Conservation (phyloP, 306 rosid species). For the Cicer yamashitae region DNA sequence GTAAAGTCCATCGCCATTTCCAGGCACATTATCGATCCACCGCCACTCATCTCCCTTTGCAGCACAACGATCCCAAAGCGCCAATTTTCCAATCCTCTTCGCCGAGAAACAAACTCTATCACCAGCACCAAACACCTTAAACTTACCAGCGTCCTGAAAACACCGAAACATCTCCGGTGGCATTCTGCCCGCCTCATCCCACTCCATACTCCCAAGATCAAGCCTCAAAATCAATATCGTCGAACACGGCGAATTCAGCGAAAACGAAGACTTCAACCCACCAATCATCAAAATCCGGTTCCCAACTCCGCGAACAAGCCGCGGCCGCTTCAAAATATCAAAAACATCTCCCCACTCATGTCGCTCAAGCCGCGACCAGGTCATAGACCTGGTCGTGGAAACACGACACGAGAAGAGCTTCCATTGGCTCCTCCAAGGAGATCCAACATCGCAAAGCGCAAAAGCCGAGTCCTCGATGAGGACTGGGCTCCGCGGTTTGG, state of each 20-base stretch:
- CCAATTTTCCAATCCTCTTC: conserved; percentile 70
- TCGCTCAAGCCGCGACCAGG: conserved; percentile 72
- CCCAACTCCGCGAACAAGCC: conserved; percentile 69
- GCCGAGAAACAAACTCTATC: conserved; percentile 81
- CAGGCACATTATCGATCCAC: conserved; percentile 74
- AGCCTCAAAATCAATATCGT: conserved; percentile 75
- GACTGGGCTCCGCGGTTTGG: conserved; percentile 90
- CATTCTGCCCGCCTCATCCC: conserved; percentile 94
- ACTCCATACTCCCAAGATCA: conserved; percentile 69
- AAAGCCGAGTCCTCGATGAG: conserved; percentile 66
- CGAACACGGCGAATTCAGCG: conserved; percentile 74
- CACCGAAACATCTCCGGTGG: conserved; percentile 75
- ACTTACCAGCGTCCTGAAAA: conserved; percentile 81
- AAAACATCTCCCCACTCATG: conserved; percentile 89
- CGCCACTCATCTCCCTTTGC: conserved; percentile 61
- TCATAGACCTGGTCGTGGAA: conserved; percentile 35
- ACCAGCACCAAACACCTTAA: conserved; percentile 81
- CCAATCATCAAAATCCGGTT: conserved; percentile 77
- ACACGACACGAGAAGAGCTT: conserved; percentile 70
- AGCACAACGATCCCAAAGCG: conserved; percentile 66
- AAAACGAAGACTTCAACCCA: conserved; percentile 77
- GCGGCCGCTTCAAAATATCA: conserved; percentile 79
- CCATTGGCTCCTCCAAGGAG: conserved; percentile 93
- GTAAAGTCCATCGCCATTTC: conserved; percentile 68
- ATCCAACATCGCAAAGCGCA: conserved; percentile 89